Base-by-base conservation (phyloP, 306 rosid genomes). In the Cicer cuneatum region DNA sequence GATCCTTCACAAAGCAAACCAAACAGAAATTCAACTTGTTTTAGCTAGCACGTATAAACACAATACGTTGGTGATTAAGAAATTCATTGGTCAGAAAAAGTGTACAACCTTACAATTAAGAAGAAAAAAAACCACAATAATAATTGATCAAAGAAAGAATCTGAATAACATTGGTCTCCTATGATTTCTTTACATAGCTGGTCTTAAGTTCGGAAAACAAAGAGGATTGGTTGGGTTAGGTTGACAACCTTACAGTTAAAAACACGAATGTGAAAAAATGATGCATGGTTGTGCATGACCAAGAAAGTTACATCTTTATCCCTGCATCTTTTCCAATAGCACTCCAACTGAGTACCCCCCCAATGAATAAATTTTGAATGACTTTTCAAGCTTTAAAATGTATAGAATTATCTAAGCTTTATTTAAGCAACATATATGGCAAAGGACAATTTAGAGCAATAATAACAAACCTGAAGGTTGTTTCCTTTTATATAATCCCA, bases 401-500 rank as follows among this genome's bases (percentile, higher is more conserved):
- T 8, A 45, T 16, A 29, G 72, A 40, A 69, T 13, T 6, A 37
- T 38, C 48, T 68, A 24, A 54, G 58, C 45, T 59, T 51, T 49
- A 66, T 82, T 65, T 38, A 51, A 66, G 48, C 41, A 72, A 67
- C 40, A 53, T 40, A 54, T 46, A 63, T 5, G 66, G 21, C 72
- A 1, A 33, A 54, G 56, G 77, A 19, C 63, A 52, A 46, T 39
- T 71, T 52, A 67, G 61, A 81, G 84, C 15, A 80, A 57, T 62
- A 68, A 78, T 62, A 68, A 78, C 73, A 81, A 78, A 90, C 96
- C 93, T 90, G 92, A 72, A 90, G 92, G 83, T 85, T 77, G 77
- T 90, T 89, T 72, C 83, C 82, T 84, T 90, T 90, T 68, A 89
- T 89, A 86, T 89, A 89, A 51, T 82, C 90, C 97, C 93, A 85